Conservation (phyloP, 768 basidiomycete species). For the Pleurotus ostreatus region DNA sequence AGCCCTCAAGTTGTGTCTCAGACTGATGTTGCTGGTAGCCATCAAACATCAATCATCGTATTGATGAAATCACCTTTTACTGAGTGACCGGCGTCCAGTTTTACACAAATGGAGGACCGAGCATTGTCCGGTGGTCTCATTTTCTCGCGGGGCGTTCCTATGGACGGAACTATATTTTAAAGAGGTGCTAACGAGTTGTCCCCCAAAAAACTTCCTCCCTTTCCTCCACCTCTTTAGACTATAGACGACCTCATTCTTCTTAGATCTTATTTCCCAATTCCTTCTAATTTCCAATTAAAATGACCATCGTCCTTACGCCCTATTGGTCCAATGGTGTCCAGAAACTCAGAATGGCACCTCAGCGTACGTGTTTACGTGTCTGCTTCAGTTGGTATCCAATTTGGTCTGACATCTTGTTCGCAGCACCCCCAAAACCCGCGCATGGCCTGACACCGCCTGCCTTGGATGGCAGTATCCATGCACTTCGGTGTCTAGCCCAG, state of each 20-base stretch:
- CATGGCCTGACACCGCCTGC: conserved; percentile 60
- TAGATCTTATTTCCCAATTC: not conserved
- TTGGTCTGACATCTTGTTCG: conserved; percentile 8
- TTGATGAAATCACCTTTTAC: not conserved
- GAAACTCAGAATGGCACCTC: conserved; percentile 58
- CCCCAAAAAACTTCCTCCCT: not conserved
- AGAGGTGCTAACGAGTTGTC: not conserved
- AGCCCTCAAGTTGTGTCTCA: not conserved
- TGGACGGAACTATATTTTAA: conserved; percentile 8
- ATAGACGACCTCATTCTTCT: not conserved
- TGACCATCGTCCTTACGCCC: conserved; percentile 67
- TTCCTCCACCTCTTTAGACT: not conserved
- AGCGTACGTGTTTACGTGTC: conserved; percentile 38
- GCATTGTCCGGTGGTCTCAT: conserved; percentile 5
- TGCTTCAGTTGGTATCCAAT: not conserved
- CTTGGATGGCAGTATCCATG: conserved; percentile 49
- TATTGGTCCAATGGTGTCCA: conserved; percentile 70
- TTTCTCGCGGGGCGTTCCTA: not conserved
- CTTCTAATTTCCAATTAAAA: conserved; percentile 18
- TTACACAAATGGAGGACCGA: conserved; percentile 6
- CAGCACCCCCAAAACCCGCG: conserved; percentile 40
- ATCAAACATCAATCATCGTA: not conserved
- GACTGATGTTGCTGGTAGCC: not conserved
- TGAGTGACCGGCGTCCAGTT: conserved; percentile 1
- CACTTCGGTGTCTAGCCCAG: conserved; percentile 60